These are phyloP conservation scores for Trichocladium antarcticum DNA, from an alignment of 495 filamentous ascomycete genomes.

Conservation along the genomic window DNA sequence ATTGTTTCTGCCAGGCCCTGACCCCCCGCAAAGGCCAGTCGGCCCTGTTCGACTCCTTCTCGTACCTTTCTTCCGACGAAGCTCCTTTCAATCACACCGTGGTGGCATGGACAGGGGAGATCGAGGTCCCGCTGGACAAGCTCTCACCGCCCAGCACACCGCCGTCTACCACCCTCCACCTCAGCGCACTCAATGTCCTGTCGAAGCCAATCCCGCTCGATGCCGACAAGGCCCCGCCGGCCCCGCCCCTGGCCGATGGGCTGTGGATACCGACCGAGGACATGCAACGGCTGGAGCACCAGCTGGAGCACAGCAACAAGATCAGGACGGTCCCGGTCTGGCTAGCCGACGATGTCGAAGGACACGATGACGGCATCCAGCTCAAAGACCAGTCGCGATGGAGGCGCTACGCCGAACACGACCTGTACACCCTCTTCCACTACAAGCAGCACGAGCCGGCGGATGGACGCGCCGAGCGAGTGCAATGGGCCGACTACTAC, in stretches of 20 bases:
- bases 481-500: constrained; percentile 81
- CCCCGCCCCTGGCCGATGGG: constrained; percentile 49
- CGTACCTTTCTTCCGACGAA: constrained; percentile 64
- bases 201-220: constrained; percentile 64
- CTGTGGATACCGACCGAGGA: constrained; percentile 54
- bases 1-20: constrained; percentile 45
- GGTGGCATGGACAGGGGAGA: constrained; percentile 88
- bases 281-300: constrained; percentile 53
- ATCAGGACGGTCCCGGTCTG: constrained; percentile 69
- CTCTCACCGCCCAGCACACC: constrained; percentile 32
- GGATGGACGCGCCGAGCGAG: constrained; percentile 67
- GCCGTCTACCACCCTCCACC: constrained; percentile 31
- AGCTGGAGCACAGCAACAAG: constrained; percentile 53
- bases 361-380: constrained; percentile 49
- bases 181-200: constrained; percentile 43
- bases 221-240: constrained; percentile 40
- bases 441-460: constrained; percentile 85
- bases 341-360: constrained; percentile 61
- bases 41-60: constrained; percentile 78
- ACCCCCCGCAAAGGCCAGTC: constrained; percentile 71
- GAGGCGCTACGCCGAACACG: constrained; percentile 80
- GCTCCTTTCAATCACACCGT: constrained; percentile 76
- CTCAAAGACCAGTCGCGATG: constrained; percentile 70
- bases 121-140: constrained; percentile 44
- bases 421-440: constrained; percentile 81